Percentiles rank a stretch among this genome's conserved stretches.
Conservation (phyloP, 1,284 basidiomycete species). For the Ceratobasidium sp. region DNA sequence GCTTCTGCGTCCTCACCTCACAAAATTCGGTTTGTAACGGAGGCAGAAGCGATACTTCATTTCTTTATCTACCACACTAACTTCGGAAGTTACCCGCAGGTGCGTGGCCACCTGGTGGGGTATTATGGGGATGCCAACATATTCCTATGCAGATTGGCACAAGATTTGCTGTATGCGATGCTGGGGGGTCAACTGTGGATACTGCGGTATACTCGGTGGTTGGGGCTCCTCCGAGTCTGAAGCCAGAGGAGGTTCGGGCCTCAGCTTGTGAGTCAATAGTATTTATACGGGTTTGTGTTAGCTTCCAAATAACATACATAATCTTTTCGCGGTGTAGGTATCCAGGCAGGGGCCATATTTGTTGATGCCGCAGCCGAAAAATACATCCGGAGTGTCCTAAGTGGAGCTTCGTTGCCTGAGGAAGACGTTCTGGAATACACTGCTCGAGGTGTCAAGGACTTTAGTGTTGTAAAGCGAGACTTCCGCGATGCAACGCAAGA, state of each 20-base stretch:
- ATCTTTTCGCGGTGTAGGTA: background rate
- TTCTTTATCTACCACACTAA: constrained; percentile 12
- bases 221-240: background rate
- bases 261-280: constrained; percentile 14
- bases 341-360: constrained; percentile 15
- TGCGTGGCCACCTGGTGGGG: background rate
- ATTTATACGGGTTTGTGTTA: background rate
- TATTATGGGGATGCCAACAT: background rate
- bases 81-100: background rate
- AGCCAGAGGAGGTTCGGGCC: background rate
- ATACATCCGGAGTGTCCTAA: background rate
- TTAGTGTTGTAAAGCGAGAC: background rate
- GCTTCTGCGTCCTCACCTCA: background rate
- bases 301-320: background rate
- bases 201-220: constrained; percentile 3
- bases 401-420: background rate
- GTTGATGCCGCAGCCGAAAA: background rate
- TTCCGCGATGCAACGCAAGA: constrained; percentile 21
- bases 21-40: constrained; percentile 1
- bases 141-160: background rate
- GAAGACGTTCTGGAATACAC: background rate
- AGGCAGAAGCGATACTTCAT: constrained; percentile 13
- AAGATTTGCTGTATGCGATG: constrained; percentile 24
- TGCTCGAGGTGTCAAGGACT: constrained; percentile 23
- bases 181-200: constrained; percentile 15